A percentile compares a stretch with the other conserved stretches of the same genome.
These are phyloP conservation scores for Sclerotinia nivalis DNA, from an alignment of 2,329 filamentous ascomycete species.

Conservation along the genomic window DNA sequence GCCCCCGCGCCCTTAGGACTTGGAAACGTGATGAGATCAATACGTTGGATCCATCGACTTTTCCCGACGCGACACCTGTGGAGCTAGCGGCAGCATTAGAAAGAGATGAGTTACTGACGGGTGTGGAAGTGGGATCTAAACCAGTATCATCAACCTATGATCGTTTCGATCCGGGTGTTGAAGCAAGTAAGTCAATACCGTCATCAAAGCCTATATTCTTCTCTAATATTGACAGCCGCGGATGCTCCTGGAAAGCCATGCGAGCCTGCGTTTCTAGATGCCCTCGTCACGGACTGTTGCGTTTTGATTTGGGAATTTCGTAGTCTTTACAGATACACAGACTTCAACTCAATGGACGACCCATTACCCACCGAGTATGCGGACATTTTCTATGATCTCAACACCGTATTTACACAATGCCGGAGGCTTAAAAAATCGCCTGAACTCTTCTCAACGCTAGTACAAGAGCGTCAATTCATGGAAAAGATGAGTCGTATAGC, in stretches of 20 bases:
- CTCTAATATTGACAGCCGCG: not conserved
- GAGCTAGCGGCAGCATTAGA: not conserved
- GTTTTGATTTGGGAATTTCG: slow-evolving; percentile 1
- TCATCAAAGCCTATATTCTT: not conserved
- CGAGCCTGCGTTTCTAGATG: slow-evolving; percentile 5
- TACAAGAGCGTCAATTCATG: not conserved
- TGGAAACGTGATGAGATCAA: not conserved
- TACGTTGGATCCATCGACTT: not conserved
- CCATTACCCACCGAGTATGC: not conserved
- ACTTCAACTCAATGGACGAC: not conserved
- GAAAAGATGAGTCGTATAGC: not conserved
- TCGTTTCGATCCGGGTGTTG: not conserved
- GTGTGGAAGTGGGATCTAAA: not conserved
- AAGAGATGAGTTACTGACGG: not conserved
- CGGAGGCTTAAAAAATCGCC: slow-evolving; percentile 19
- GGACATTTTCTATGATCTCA: slow-evolving; percentile 11
- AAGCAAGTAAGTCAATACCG: not conserved
- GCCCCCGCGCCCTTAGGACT: not conserved
- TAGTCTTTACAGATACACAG: not conserved
- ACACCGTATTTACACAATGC: slow-evolving; percentile 22
- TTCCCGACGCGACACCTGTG: not conserved
- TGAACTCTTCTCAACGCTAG: slow-evolving; percentile 21
- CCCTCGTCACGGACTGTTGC: slow-evolving; percentile 5
- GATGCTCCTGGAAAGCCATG: slow-evolving; percentile 5
- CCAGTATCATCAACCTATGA: not conserved